phyloP scores from a whole-genome alignment of 75 land plant species.

The Selaginella tamariscina region DNA sequence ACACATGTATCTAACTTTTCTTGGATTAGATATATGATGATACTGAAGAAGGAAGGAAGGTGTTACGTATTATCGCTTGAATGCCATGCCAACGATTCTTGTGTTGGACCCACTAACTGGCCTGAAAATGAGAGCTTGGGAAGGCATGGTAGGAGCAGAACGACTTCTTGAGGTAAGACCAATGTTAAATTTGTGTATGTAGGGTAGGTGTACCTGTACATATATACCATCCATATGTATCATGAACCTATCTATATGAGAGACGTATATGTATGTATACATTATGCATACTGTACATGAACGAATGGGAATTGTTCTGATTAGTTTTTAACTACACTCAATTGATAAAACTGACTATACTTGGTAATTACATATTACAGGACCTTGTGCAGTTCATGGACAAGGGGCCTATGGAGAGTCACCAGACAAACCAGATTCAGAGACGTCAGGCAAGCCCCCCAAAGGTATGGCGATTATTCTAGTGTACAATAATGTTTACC shows the following conservation, averaged over 20 bases:
- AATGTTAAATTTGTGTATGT: too few relatives aligned
- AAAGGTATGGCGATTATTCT: too few relatives aligned
- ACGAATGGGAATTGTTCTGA: too few relatives aligned
- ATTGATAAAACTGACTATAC: neutral
- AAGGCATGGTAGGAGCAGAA: conserved; percentile 82
- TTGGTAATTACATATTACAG: conserved; percentile 23
- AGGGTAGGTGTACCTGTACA: too few relatives aligned
- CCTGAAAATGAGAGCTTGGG: conserved; percentile 89
- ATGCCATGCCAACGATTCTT: conserved; percentile 55
- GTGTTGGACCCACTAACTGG: conserved; percentile 95
- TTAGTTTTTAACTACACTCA: neutral
- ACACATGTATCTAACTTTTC: neutral
- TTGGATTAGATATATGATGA: conserved; percentile 71
- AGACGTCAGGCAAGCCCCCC: too few relatives aligned
- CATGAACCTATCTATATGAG: too few relatives aligned
- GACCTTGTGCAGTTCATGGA: conserved; percentile 81
- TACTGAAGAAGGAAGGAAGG: conserved; percentile 82
- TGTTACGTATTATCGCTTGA: conserved; percentile 81
- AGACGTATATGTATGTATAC: too few relatives aligned
- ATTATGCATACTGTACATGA: too few relatives aligned
- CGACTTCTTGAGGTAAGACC: conserved; percentile 76
- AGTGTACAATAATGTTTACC: too few relatives aligned
- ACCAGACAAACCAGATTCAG: conserved; percentile 65
- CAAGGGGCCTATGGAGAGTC: conserved; percentile 62
- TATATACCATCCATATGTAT: too few relatives aligned